Conservation (phyloP, 1,284 basidiomycete species). For the Xanthoconium separans region DNA sequence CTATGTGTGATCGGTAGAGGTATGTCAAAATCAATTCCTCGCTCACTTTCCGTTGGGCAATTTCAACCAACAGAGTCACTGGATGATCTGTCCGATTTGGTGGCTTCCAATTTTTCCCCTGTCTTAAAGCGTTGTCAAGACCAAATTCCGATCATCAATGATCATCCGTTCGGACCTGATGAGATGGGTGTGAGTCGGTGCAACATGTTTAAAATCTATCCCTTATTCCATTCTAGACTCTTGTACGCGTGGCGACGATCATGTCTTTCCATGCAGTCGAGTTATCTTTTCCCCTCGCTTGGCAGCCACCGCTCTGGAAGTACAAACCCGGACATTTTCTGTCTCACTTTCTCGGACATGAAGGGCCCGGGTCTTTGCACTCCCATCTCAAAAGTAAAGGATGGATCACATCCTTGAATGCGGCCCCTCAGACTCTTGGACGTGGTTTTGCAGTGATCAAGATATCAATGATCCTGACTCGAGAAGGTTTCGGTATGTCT, state of each 20-base stretch:
- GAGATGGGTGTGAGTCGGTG: slow-evolving; percentile 68
- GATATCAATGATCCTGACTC: slow-evolving; percentile 78
- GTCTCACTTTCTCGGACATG: slow-evolving; percentile 91
- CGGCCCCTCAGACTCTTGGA: slow-evolving; percentile 73
- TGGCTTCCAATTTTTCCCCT: slow-evolving; percentile 76
- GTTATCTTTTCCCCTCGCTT: slow-evolving; percentile 85
- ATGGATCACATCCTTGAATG: slow-evolving; percentile 83
- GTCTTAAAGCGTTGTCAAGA: slow-evolving; percentile 71
- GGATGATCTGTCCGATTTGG: slow-evolving; percentile 72
- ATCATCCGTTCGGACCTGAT: slow-evolving; percentile 75
- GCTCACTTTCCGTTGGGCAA: background rate
- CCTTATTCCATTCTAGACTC: slow-evolving; percentile 48
- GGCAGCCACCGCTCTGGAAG: slow-evolving; percentile 78
- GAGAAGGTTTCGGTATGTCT: slow-evolving; percentile 79
- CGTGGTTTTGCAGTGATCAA: slow-evolving; percentile 92
- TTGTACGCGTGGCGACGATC: slow-evolving; percentile 88
- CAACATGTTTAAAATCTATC: background rate
- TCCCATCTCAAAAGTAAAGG: slow-evolving; percentile 92
- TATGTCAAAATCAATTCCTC: slow-evolving; percentile 27
- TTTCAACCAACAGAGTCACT: slow-evolving; percentile 62
- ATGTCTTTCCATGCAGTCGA: slow-evolving; percentile 89
- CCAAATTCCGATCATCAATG: slow-evolving; percentile 64
- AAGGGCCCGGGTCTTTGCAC: slow-evolving; percentile 91
- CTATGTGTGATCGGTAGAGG: slow-evolving; percentile 90
- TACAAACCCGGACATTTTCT: slow-evolving; percentile 84